Conservation (phyloP, 768 basidiomycete species). For the Suillus hirtellus region DNA sequence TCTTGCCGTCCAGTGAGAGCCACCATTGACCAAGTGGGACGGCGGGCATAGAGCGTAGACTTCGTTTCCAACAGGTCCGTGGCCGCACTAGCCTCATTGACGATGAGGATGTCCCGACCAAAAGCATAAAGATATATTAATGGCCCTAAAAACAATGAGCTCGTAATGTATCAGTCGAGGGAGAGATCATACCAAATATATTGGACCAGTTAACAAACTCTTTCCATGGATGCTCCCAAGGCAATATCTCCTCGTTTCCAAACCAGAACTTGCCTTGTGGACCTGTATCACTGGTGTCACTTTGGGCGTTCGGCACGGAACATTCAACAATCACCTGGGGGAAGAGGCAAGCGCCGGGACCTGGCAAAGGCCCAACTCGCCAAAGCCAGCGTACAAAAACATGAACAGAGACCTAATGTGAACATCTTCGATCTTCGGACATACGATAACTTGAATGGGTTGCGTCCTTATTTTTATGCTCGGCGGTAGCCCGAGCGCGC, state of each 20-base stretch:
- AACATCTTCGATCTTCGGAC: neutral
- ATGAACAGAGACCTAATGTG: neutral
- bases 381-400: neutral
- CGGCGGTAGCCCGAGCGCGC: too few relatives aligned
- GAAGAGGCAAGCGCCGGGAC: neutral
- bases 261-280: neutral
- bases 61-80: neutral
- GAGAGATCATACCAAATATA: neutral
- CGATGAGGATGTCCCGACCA: neutral
- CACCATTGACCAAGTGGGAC: neutral
- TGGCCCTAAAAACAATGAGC: neutral
- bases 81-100: neutral
- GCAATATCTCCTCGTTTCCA: neutral
- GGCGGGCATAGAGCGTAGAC: neutral
- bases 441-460: neutral
- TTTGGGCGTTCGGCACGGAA: neutral
- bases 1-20: neutral
- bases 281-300: neutral
- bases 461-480: neutral
- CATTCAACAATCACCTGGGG: neutral
- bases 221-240: neutral
- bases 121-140: neutral
- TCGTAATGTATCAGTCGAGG: neutral
- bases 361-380: neutral
- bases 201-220: neutral